Evolutionary conservation across 345 rosid genomes (phyloP).

Genomic region (Odontarrhena argentea): DNA sequence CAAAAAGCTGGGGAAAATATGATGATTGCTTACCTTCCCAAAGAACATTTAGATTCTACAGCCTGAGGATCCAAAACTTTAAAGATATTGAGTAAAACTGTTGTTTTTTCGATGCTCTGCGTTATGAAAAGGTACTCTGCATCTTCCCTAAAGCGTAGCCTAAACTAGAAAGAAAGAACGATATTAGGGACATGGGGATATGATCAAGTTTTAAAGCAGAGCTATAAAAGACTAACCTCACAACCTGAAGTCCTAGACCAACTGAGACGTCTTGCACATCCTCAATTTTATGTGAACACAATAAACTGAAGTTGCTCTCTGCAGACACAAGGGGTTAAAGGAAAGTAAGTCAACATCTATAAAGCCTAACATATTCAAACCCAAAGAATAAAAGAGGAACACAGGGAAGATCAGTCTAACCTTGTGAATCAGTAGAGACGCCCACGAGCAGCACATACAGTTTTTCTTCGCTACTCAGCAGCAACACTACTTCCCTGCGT

Average conservation of each 20-base stretch:
- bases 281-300: constrained; percentile 62
- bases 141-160: constrained; percentile 57
- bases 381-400: constrained; percentile 27
- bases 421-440: constrained; percentile 63
- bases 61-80: constrained; percentile 51
- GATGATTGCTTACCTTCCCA: constrained; percentile 63
- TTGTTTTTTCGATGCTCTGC: constrained; percentile 65
- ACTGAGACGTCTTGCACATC: constrained; percentile 71
- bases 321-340: constrained; percentile 46
- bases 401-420: constrained; percentile 48
- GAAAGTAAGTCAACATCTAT: constrained; percentile 30
- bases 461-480: constrained; percentile 65
- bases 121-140: constrained; percentile 68
- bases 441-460: constrained; percentile 70
- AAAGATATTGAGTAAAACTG: constrained; percentile 56
- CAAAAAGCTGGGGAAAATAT: constrained; percentile 23
- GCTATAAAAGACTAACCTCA: constrained; percentile 64
- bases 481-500: constrained; percentile 78
- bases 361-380: constrained; percentile 10
- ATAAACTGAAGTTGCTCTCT: constrained; percentile 67
- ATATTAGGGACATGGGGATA: constrained; percentile 20
- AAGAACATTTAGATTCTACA: constrained; percentile 43
- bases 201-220: constrained; percentile 20
- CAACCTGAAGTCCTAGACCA: constrained; percentile 84
- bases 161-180: constrained; percentile 37